A percentile compares a stretch with the other conserved stretches of the same genome.
These are phyloP conservation scores for Xylaria nigripes DNA, from an alignment of 495 filamentous ascomycete genomes.

Conservation along the genomic window DNA sequence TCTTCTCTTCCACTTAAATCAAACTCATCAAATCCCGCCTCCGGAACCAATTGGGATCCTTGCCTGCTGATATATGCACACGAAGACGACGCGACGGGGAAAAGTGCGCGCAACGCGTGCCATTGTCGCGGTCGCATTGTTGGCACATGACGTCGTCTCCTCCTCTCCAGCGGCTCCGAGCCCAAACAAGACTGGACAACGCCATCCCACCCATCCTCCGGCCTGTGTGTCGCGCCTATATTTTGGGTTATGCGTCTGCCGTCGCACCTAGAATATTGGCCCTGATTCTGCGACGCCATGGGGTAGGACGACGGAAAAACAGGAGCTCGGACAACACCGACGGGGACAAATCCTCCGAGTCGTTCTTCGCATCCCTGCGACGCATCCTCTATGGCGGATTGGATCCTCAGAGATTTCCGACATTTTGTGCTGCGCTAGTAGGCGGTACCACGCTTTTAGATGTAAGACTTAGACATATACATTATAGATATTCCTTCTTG, in stretches of 20 bases:
- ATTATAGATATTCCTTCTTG: neutral
- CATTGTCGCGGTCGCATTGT: neutral
- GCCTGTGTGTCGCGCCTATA: conserved; percentile 66
- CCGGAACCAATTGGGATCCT: neutral
- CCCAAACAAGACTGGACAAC: conserved; percentile 25
- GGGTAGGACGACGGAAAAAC: conserved; percentile 37
- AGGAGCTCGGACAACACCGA: conserved; percentile 31
- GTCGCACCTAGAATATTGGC: conserved; percentile 58
- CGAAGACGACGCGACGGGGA: conserved; percentile 1
- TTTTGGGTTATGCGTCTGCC: conserved; percentile 64
- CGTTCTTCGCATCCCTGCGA: conserved; percentile 33
- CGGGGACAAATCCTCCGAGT: conserved; percentile 23
- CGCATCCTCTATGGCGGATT: conserved; percentile 40
- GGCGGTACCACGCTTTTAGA: conserved; percentile 72
- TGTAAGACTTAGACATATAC: conserved; percentile 26
- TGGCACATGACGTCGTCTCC: conserved; percentile 18
- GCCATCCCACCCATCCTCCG: conserved; percentile 36
- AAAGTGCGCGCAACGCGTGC: conserved; percentile 1
- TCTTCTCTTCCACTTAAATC: neutral
- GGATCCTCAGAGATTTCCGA: conserved; percentile 59
- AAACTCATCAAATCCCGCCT: neutral
- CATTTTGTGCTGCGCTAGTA: conserved; percentile 70
- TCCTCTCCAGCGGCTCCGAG: conserved; percentile 11
- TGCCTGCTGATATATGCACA: neutral
- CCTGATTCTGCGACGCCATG: conserved; percentile 40